Base-by-base conservation (phyloP, 1,284 basidiomycete species). In the Heliocybe sulcata region DNA sequence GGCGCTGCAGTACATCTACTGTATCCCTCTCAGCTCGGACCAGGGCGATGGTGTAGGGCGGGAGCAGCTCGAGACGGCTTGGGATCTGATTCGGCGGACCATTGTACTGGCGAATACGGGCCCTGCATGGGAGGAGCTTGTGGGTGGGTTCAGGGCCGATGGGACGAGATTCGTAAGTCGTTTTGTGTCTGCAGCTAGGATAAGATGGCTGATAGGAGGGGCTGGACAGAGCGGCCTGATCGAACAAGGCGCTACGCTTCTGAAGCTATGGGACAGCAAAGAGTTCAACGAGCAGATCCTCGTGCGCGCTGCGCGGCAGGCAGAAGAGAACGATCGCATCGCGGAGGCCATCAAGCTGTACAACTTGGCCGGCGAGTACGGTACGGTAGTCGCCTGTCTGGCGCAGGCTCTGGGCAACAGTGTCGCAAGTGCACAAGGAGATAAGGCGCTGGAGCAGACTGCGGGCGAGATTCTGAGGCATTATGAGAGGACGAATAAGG, bases 1-100 rank as follows among this genome's bases (percentile, higher is more conserved):
- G 60, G 97, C 95, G 0, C 72, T 99, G 54, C 94, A 98, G 71
- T 99, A 99, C 64, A 89, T 98, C 35, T 96, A 95, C 67, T 90
- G 92, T 57, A 81, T 98, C 12, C 85, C 88, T 57, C 80, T 99
- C 12, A 82, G 82, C 25, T 77, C 87, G 9, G 94, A 98, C 65
- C 86, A 90, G 61, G 78, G 77, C 12, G 75, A 78, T 2, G 77
- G 75, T 1, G 75, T 89, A 1, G 92, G 93, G 14, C 83, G 82
- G 61, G 89, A 94, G 65, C 95, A 98, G 67, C 75, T 93, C 22
- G 86, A 92, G 63, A 80, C 74, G 35, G 89, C 92, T 12, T 92
- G 94, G 82, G 92, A 95, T 57, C 82, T 95, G 51, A 88, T 93
- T 3, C 77, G 92, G 45, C 83, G 92, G 56, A 87, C 98, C 58